Percentiles rank a stretch among this genome's conserved stretches.
Conservation (phyloP, 208 protist species). For the Angomonas ambiguus region DNA sequence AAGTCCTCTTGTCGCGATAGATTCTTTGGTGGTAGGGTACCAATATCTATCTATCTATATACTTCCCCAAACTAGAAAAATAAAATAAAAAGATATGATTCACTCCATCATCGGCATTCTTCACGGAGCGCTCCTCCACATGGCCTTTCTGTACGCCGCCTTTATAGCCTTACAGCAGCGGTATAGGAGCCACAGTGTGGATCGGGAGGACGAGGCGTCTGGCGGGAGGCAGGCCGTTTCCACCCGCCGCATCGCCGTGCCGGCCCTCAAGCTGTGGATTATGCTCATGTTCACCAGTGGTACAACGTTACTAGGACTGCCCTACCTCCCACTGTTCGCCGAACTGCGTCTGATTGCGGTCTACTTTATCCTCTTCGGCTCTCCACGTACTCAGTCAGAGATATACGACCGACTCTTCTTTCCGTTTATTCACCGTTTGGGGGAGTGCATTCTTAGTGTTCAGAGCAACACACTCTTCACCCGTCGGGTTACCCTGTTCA, state of each 20-base stretch:
- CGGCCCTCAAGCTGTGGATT: constrained; percentile 59
- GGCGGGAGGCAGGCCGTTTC: background rate
- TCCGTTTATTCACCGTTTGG: constrained; percentile 25
- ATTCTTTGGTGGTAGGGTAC: too few species aligned
- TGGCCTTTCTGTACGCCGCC: constrained; percentile 45
- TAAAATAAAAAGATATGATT: background rate
- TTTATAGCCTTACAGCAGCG: constrained; percentile 38
- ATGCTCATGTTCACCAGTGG: constrained; percentile 44
- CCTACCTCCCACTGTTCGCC: constrained; percentile 49
- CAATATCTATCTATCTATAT: background rate
- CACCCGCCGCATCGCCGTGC: constrained; percentile 13
- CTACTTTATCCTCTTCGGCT: constrained; percentile 48
- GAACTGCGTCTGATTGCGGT: constrained; percentile 53
- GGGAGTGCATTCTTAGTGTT: constrained; percentile 15
- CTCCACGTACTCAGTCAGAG: constrained; percentile 40
- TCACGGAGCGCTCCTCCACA: constrained; percentile 20
- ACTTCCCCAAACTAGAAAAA: background rate
- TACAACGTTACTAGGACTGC: constrained; percentile 38
- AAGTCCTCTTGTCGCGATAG: too few species aligned
- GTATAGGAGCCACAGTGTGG: background rate
- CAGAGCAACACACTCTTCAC: constrained; percentile 32
- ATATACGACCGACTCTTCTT: constrained; percentile 52
- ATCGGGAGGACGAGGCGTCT: background rate
- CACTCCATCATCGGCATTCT: background rate
- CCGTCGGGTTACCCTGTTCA: constrained; percentile 23